These are phyloP conservation scores for Poa annua DNA, from an alignment of 176 grass and related monocot genomes.

Conservation along the genomic window DNA sequence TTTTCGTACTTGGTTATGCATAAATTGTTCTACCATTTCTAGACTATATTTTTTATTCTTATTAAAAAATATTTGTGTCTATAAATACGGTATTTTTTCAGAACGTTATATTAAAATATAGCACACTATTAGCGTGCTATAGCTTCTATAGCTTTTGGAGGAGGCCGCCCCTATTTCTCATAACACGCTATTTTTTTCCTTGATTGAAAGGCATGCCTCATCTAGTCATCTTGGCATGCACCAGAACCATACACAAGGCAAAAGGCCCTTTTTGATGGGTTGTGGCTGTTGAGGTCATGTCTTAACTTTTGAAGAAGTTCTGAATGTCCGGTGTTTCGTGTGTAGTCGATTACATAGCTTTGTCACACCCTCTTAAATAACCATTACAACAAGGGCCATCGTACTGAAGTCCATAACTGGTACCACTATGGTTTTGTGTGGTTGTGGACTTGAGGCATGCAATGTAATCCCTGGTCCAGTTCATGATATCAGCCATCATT, in stretches of 20 bases:
- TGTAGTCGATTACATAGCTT: too few relatives aligned
- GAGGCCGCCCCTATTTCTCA: too few relatives aligned
- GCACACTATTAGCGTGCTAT: too few relatives aligned
- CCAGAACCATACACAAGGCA: constrained; percentile 27
- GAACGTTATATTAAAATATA: too few relatives aligned
- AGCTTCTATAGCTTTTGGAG: too few relatives aligned
- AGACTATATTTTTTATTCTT: too few relatives aligned
- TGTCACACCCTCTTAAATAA: constrained; percentile 7
- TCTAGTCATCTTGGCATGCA: constrained; percentile 1
- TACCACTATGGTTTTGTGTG: constrained; percentile 13
- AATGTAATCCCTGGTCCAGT: constrained; percentile 1
- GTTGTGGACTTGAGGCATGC: constrained; percentile 7
- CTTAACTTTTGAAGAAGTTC: constrained; percentile 20
- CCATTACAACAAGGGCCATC: constrained; percentile 1
- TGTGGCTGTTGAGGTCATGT: constrained; percentile 2
- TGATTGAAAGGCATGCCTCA: background rate
- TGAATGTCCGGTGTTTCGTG: background rate
- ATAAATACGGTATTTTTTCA: too few relatives aligned
- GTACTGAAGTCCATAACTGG: constrained; percentile 37
- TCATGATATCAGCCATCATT: constrained; percentile 46
- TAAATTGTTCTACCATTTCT: too few relatives aligned
- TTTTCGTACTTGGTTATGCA: too few relatives aligned
- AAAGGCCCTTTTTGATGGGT: constrained; percentile 4
- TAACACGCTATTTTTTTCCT: too few relatives aligned
- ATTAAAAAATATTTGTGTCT: too few relatives aligned